Evolutionary conservation across 768 basidiomycete genomes (phyloP), one percentile per base, ranked within the genome.

Genomic region (Gautieria morchelliformis): DNA sequence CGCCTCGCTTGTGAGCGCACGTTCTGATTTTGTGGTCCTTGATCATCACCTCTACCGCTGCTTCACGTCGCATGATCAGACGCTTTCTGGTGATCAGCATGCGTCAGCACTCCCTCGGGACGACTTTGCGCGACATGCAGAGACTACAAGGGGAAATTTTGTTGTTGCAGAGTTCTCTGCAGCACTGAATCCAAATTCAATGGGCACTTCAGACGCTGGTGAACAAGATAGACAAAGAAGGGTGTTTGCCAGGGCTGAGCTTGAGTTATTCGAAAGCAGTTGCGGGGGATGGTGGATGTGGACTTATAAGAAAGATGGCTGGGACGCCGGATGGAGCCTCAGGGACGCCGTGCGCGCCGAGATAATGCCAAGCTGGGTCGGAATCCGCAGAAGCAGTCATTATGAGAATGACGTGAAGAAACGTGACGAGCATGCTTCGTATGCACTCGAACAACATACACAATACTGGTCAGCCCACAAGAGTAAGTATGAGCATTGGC

Each of bases 31-130:
- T 30, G 71, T 83, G 19, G 81, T 85, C 14, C 71, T 91, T 41
- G 90, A 93, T 67, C 87, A 90, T 62, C 90, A 92, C 64, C 76
- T 92, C 20, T 93, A 92, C 64, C 80, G 90, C 24, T 89, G 87
- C 68, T 89, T 90, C 67, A 87, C 86, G 0, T 59, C 66, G 0
- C 70, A 70, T 1, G 90, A 93, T 66, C 78, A 69, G 17, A 59
- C 66, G 1, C 81, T 79, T 3, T 66, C 77, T 7, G 86, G 78
- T 0, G 64, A 75, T 3, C 74, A 78, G 45, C 89, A 88, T 63
- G 73, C 81, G 7, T 64, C 66, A 46, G 68, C 75, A 0, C 69
- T 89, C 19, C 60, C 67, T 44, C 76, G 70, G 4, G 60, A 62
- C 1, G 52, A 75, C 70, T 40, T 78, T 72, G 1, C 65, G 67